A percentile compares a stretch with the other conserved stretches of the same genome.
These are phyloP conservation scores for Vigna trinervia DNA, from an alignment of 306 rosid species.

Conservation along the genomic window DNA sequence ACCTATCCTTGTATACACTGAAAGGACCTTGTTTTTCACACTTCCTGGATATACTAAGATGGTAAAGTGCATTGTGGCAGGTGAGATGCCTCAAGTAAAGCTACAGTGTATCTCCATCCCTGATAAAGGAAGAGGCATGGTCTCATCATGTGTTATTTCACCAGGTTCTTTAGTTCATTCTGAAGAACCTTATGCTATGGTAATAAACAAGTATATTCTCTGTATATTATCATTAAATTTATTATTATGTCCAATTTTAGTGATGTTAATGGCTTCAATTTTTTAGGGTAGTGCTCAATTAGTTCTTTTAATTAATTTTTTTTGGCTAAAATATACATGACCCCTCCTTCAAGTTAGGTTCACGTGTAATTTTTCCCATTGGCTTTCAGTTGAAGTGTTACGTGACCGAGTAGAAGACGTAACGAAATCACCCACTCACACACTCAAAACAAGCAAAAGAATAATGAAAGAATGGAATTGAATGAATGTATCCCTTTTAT, in stretches of 20 bases:
- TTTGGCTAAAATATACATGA: constrained; percentile 12
- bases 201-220: constrained; percentile 45
- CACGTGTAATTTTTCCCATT: constrained; percentile 6
- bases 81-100: constrained; percentile 57
- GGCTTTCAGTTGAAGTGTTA: not conserved
- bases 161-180: constrained; percentile 73
- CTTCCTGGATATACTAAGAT: constrained; percentile 41
- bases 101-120: constrained; percentile 61
- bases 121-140: constrained; percentile 77
- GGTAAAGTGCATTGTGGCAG: constrained; percentile 58
- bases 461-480: too few relatives aligned
- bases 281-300: constrained; percentile 2
- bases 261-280: constrained; percentile 18
- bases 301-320: not conserved
- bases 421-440: too few relatives aligned
- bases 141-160: constrained; percentile 60
- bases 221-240: constrained; percentile 25
- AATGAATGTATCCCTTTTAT: too few relatives aligned
- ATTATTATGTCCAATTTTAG: constrained; percentile 1
- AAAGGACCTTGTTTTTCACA: constrained; percentile 24
- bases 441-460: too few relatives aligned
- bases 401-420: too few relatives aligned
- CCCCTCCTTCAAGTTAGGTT: constrained; percentile 23
- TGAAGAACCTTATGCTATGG: constrained; percentile 86
- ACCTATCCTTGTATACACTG: constrained; percentile 9